phyloP scores from a whole-genome alignment of 148 eudicot genomes.

The Amaranthus cruentus region DNA sequence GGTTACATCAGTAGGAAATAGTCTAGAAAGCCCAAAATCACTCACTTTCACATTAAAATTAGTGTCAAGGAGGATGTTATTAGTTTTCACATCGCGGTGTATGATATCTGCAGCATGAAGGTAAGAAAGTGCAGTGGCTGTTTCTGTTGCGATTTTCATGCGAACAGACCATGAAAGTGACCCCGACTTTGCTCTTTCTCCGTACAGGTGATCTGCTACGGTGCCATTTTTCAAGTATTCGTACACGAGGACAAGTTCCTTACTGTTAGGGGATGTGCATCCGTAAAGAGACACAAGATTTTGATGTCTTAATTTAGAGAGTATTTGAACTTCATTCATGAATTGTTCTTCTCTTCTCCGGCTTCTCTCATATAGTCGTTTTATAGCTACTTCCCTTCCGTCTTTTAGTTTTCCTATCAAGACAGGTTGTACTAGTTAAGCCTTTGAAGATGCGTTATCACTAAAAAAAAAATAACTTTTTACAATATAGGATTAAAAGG shows the following conservation, averaged over 20 bases:
- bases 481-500: no score
- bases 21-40: slow-evolving; percentile 60
- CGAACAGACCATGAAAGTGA: slow-evolving; percentile 49
- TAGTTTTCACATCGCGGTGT: slow-evolving; percentile 51
- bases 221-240: slow-evolving; percentile 65
- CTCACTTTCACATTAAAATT: slow-evolving; percentile 56
- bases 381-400: slow-evolving; percentile 67
- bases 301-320: slow-evolving; percentile 44
- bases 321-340: slow-evolving; percentile 60
- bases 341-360: slow-evolving; percentile 52
- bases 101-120: slow-evolving; percentile 57
- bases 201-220: slow-evolving; percentile 60
- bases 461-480: no score
- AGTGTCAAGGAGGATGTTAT: slow-evolving; percentile 24
- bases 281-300: slow-evolving; percentile 66
- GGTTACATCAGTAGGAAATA: slow-evolving; percentile 47
- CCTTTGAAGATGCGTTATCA: no score
- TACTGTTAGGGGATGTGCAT: slow-evolving; percentile 52
- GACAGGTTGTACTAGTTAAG: no score
- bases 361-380: slow-evolving; percentile 60
- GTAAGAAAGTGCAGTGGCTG: slow-evolving; percentile 53
- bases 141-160: slow-evolving; percentile 53
- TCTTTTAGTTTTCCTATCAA: slow-evolving; percentile 50
- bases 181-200: slow-evolving; percentile 30
- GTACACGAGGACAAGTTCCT: slow-evolving; percentile 59